Base-by-base conservation (phyloP, 305 asterid genomes). In the Fraxinus paxiana region DNA sequence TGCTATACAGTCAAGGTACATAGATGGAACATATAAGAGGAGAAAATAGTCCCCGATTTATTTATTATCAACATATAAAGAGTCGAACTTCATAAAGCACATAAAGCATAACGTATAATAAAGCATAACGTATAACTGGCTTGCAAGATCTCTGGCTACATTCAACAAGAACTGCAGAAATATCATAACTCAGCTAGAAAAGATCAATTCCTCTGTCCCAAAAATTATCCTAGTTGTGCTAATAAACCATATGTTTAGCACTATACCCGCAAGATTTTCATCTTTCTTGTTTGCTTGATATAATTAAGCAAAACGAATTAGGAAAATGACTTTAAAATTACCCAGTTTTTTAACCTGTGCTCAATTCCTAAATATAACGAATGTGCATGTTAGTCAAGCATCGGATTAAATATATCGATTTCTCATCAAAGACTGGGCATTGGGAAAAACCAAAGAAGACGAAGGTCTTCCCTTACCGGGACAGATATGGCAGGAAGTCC, bases 401-500 rank as follows among this genome's bases (percentile, higher is more conserved):
- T 12, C 73, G 28, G 34, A 12, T 24, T 28, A 10, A 33, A n/a
- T n/a, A 71, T 31, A n/a, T 33, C 75, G 0, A 6, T 31, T 34
- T 6, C 75, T n/a, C 33, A 71, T 31, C 46, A 71, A 33, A 71
- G 17, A 71, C 28, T 33, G 24, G 75, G 75, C 22, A 69, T 31
- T 69, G 41, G 0, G 22, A 15, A 70, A 6, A 70, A 30, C 46
- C 43, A 6, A 67, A 61, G 17, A 18, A 67, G 75, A 85, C 71
- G 20, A 59, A n/a, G 7, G 34, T 70, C 59, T 69, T 76, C 69
- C 85, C 97, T 95, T 86, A 95, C 99, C 12, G 98, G 98, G 12
- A 92, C 89, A 77, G 98, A 89, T 77, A 93, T 92, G 51, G 98
- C 98, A 7, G 98, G 98, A 88, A 95, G 87, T 63, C 98, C 98